phyloP scores from a whole-genome alignment of 257 asterid species.

The Ilex aquifolium region DNA sequence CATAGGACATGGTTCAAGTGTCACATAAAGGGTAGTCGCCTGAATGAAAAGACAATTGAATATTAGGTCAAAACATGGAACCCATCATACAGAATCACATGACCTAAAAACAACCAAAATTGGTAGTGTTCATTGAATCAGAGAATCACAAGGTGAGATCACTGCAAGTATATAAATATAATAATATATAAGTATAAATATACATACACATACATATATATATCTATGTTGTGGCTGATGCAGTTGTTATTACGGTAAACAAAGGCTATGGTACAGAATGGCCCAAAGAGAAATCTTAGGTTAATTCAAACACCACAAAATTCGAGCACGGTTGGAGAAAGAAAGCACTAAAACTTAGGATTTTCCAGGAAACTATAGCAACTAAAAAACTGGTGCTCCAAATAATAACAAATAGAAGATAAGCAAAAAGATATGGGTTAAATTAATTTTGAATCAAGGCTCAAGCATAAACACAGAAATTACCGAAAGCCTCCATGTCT shows the following conservation, averaged over 20 bases:
- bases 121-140: too few relatives aligned
- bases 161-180: too few relatives aligned
- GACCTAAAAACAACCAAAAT: too few relatives aligned
- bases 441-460: not conserved
- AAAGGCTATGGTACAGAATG: too few relatives aligned
- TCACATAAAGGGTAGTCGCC: constrained; percentile 83
- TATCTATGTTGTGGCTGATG: not conserved
- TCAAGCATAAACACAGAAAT: constrained; percentile 2
- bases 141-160: too few relatives aligned
- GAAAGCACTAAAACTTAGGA: too few relatives aligned
- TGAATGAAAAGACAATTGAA: constrained; percentile 20
- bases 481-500: constrained; percentile 96
- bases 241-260: too few relatives aligned
- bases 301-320: too few relatives aligned
- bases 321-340: too few relatives aligned
- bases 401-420: not conserved
- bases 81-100: not conserved
- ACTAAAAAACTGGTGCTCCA: too few relatives aligned
- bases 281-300: too few relatives aligned
- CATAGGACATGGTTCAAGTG: constrained; percentile 99
- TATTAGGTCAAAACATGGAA: constrained; percentile 8
- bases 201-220: not conserved
- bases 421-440: constrained; percentile 14
- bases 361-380: too few relatives aligned
- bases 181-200: not conserved